phyloP scores from a whole-genome alignment of 139 green algal genomes.

The Dunaliella sp. region DNA sequence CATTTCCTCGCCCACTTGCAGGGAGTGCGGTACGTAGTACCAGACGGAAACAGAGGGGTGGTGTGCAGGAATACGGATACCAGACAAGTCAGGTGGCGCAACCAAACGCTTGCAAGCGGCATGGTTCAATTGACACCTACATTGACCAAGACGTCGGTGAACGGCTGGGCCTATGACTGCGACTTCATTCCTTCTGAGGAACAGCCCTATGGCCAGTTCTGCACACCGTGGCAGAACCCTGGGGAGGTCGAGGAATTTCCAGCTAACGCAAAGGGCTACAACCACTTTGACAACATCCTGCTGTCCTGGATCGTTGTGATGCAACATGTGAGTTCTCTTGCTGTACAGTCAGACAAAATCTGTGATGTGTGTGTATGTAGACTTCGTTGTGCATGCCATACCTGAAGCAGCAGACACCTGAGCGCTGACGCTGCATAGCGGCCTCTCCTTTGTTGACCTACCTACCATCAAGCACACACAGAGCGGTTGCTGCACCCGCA shows the following conservation, averaged over 20 bases:
- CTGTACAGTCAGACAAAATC: too few relatives aligned
- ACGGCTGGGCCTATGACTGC: neutral
- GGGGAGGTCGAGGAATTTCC: neutral
- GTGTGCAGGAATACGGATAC: neutral
- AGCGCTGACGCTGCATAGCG: too few relatives aligned
- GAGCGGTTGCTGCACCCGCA: too few relatives aligned
- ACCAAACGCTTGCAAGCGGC: neutral
- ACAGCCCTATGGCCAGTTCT: neutral
- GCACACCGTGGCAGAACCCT: neutral
- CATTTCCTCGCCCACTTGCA: too few relatives aligned
- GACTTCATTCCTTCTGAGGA: neutral
- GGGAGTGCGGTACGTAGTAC: neutral
- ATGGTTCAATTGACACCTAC: neutral
- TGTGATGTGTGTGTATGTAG: too few relatives aligned
- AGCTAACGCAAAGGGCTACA: neutral
- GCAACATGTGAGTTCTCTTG: constrained; percentile 41
- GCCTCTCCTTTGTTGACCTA: too few relatives aligned
- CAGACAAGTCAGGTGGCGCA: neutral
- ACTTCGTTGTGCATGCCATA: too few relatives aligned
- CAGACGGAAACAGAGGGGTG: neutral
- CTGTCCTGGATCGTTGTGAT: constrained; percentile 66
- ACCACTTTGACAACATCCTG: constrained; percentile 69
- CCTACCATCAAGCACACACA: too few relatives aligned
- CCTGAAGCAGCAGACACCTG: too few relatives aligned
- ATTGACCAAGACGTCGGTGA: neutral